These are phyloP conservation scores for Pseudisothecium myosuroides DNA, from an alignment of 225 moss, liverwort and hornwort species.

Conservation along the genomic window DNA sequence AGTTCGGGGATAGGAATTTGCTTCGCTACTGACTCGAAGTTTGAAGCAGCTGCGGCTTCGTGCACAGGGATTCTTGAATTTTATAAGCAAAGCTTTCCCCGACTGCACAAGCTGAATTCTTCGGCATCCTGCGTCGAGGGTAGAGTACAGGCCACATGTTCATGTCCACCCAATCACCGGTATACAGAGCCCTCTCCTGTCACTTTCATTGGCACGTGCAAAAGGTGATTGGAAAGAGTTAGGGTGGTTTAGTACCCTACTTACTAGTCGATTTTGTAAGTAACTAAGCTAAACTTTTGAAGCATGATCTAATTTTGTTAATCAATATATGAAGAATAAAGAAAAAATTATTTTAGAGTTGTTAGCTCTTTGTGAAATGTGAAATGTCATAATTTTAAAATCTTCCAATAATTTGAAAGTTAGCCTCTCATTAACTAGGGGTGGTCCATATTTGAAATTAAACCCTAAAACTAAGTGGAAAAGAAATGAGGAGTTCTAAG, in stretches of 20 bases:
- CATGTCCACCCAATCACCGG: neutral
- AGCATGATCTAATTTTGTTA: neutral
- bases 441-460: neutral
- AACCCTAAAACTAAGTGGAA: neutral
- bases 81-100: neutral
- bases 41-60: neutral
- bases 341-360: accelerated
- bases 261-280: neutral
- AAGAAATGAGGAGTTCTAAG: accelerated
- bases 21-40: neutral
- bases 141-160: neutral
- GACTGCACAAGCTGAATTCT: neutral
- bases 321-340: neutral
- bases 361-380: neutral
- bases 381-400: neutral
- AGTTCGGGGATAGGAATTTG: neutral
- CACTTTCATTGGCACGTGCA: neutral
- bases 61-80: neutral
- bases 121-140: neutral
- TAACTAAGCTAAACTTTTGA: neutral
- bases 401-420: neutral
- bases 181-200: neutral
- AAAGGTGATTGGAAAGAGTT: neutral
- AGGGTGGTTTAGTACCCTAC: neutral
- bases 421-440: too few species aligned